phyloP scores from a whole-genome alignment of 495 filamentous ascomycete genomes.

The Hypoxylon crocopeplum region DNA sequence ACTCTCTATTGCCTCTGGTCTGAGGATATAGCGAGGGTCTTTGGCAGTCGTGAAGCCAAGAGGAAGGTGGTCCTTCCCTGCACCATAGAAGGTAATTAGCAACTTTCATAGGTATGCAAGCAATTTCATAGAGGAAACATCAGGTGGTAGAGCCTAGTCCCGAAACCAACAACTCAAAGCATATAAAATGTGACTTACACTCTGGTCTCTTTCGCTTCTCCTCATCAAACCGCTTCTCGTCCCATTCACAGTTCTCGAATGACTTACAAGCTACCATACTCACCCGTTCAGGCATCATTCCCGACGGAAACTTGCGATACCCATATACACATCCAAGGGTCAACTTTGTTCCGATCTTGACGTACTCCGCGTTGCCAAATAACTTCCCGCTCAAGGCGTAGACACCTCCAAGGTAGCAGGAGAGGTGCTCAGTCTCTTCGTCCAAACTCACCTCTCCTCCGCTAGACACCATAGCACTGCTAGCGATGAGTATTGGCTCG shows the following conservation, averaged over 20 bases:
- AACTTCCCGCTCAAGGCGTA: slow-evolving; percentile 77
- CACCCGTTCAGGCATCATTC: slow-evolving; percentile 85
- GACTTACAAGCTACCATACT: slow-evolving; percentile 69
- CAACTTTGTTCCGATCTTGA: slow-evolving; percentile 74
- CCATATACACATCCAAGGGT: slow-evolving; percentile 89
- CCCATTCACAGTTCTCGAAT: slow-evolving; percentile 71
- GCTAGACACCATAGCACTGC: slow-evolving; percentile 44
- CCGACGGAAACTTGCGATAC: slow-evolving; percentile 75
- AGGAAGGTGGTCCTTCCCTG: slow-evolving; percentile 40
- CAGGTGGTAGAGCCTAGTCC: too few species aligned
- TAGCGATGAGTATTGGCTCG: slow-evolving; percentile 73
- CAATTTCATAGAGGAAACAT: too few species aligned
- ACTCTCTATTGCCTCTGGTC: slow-evolving; percentile 58
- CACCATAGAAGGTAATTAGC: too few species aligned
- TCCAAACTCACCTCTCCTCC: slow-evolving; percentile 39
- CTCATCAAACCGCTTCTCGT: slow-evolving; percentile 62
- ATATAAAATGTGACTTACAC: slow-evolving; percentile 17
- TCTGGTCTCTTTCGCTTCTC: slow-evolving; percentile 35
- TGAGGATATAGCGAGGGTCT: slow-evolving; percentile 52
- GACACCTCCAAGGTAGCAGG: slow-evolving; percentile 86
- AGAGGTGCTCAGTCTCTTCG: slow-evolving; percentile 53
- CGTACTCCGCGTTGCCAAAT: slow-evolving; percentile 70
- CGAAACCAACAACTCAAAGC: too few species aligned
- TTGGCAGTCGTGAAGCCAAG: slow-evolving; percentile 48
- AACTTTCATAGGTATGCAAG: too few species aligned